Conservation (phyloP, 1,284 basidiomycete species). For the Amylostereum areolatum region DNA sequence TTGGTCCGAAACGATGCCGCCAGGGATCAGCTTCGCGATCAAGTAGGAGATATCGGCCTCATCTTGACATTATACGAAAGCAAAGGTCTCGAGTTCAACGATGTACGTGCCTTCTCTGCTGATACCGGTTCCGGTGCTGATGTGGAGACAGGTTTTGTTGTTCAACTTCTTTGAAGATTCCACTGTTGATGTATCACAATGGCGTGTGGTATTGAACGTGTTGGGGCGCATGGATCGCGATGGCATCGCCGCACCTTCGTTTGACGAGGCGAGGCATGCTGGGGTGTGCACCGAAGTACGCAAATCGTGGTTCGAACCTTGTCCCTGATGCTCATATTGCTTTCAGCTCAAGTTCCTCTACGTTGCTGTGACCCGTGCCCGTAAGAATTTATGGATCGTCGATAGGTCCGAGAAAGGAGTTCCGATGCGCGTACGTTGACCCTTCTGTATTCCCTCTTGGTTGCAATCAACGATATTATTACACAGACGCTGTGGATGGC, state of each 20-base stretch:
- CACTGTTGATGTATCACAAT: constrained; percentile 34
- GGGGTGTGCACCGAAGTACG: constrained; percentile 55
- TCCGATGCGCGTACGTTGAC: constrained; percentile 49
- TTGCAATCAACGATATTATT: not conserved
- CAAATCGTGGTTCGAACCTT: constrained; percentile 36
- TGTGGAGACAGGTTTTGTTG: constrained; percentile 48
- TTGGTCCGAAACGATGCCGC: constrained; percentile 60
- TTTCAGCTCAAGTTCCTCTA: constrained; percentile 62
- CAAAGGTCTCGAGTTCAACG: constrained; percentile 72
- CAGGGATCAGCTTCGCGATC: constrained; percentile 37
- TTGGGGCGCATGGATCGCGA: constrained; percentile 18
- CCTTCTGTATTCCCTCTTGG: not conserved
- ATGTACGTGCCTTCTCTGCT: constrained; percentile 48
- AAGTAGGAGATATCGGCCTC: constrained; percentile 55
- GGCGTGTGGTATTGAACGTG: constrained; percentile 53
- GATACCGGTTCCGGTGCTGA: no score
- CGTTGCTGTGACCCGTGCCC: constrained; percentile 64
- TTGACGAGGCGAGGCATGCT: constrained; percentile 48
- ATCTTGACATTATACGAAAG: constrained; percentile 70
- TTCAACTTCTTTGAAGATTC: constrained; percentile 32
- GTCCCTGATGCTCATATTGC: not conserved
- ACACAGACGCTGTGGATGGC: constrained; percentile 44
- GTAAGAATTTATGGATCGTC: constrained; percentile 62
- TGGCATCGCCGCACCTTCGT: constrained; percentile 34
- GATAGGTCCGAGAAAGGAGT: constrained; percentile 52